Evolutionary conservation across 371 early-diverging fungal species (phyloP), one percentile per base, ranked within the genome.

Genomic region (Choanephora cucurbitarum): DNA sequence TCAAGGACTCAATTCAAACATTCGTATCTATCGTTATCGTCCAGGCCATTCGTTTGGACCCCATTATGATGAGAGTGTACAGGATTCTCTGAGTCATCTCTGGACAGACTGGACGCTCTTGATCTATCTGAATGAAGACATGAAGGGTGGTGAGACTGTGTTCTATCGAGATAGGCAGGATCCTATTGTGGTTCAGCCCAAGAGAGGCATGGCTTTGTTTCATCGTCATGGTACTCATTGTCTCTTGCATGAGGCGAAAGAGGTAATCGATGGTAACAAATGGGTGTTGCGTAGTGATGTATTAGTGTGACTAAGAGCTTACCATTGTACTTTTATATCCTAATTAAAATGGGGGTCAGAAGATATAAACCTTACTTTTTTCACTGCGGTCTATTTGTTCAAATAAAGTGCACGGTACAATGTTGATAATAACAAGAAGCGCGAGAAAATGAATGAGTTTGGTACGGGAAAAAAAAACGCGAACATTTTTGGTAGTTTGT

Each of bases 211-310:
- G 56, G 79, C 87, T 34, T 66, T 91, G 51, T 74, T 91, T 15
- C 92, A 91, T 73, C 78, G 81, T 44, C 92, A 91, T 57, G 92
- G 91, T 1, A 79, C 81, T 6, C 75, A 84, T 47, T 91, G 92
- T 56, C 64, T 91, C 45, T 69, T 89, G 51, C 92, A 91, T 64
- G 92, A 91, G 58, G 89, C 81, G 0, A 70, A 77, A 58, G 79
- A 79, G 46, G 87, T 91, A 0, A 68, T 62, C 15, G 69, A 75
- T 24, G 90, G 92, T 6, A 69, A 60, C 52, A 91, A 91, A 64
- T 91, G 87, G 66, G 83, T 91, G 0, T 44, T 91, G 28, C 69
- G 91, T 15, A 88, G 88, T 24, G 92, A 91, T 70, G 77, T 91
- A 11, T 11, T 74, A 13, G 63, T 74, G 15, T 54, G 58, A 15